A percentile compares a stretch with the other conserved stretches of the same genome.
Evolutionary conservation across 768 basidiomycete species (phyloP).

Genomic region (Crepidotus variabilis): DNA sequence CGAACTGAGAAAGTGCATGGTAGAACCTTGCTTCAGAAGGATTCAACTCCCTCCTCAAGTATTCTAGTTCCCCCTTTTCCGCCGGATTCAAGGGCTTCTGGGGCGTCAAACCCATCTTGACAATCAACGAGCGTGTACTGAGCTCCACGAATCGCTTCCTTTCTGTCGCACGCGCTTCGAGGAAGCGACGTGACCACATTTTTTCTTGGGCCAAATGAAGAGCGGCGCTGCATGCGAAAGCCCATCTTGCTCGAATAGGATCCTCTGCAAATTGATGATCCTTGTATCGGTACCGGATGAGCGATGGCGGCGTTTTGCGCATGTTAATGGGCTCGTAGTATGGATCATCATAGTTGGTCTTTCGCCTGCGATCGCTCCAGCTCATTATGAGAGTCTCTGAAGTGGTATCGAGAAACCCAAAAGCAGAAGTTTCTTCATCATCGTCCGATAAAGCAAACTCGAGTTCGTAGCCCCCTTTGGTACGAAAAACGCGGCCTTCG

Average conservation of each 20-base stretch:
- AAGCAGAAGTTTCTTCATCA: conserved; percentile 22
- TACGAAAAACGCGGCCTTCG: conserved; percentile 17
- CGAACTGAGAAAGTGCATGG: conserved; percentile 27
- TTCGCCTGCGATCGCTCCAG: conserved; percentile 20
- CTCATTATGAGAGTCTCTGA: conserved; percentile 15
- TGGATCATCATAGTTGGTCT: conserved; percentile 19
- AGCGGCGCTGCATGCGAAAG: conserved; percentile 28
- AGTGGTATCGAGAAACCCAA: conserved; percentile 17
- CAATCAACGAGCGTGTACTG: conserved; percentile 23
- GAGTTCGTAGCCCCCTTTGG: conserved; percentile 19
- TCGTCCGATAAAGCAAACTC: conserved; percentile 23
- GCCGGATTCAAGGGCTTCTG: conserved; percentile 21
- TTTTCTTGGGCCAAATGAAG: conserved; percentile 26
- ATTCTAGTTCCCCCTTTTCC: conserved; percentile 26
- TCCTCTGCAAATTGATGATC: conserved; percentile 23
- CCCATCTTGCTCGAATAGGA: conserved; percentile 28
- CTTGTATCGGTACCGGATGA: conserved; percentile 27
- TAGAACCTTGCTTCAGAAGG: conserved; percentile 32
- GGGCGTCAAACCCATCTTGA: conserved; percentile 26
- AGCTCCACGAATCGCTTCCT: conserved; percentile 28
- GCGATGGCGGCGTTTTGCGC: conserved; percentile 24
- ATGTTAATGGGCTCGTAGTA: conserved; percentile 21
- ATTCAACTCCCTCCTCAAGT: conserved; percentile 25
- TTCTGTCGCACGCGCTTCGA: conserved; percentile 25
- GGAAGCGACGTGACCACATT: conserved; percentile 29